Evolutionary conservation across 1,284 basidiomycete species (phyloP), one percentile per base, ranked within the genome.

Genomic region (Sporisorium exsertum): DNA sequence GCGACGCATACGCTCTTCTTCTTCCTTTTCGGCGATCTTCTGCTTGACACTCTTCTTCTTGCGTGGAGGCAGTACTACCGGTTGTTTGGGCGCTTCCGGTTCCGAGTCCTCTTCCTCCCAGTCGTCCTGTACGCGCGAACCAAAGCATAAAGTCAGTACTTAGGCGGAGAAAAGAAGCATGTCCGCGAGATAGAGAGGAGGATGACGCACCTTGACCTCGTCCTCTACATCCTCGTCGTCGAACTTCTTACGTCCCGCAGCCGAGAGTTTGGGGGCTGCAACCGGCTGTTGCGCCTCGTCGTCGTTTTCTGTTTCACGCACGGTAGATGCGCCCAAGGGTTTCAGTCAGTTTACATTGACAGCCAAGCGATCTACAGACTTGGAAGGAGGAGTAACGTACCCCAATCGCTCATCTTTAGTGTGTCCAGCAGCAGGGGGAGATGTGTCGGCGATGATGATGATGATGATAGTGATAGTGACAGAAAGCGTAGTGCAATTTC

Each of bases 191-290:
- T 37, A 20, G 3, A 33, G 7, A 1, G 33, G 18, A 5, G 10
- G 18, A 2, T 3, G 12, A 58, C 78, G 37, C 50, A 80, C 78
- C 70, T 82, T 81, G 54, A 84, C 66, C 26, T 85, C 74, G 5
- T 82, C 82, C 33, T 85, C 83, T 8, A 79, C 77, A 35, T 84
- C 83, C 43, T 85, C 84, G 58, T 85, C 83, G 40, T 84, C 84
- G 33, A 85, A 85, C 61, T 77, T 80, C 58, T 77, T 72, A 27
- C 79, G 59, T 4, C 77, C 65, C 10, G 40, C 69, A 43, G 70
- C 67, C 22, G 58, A 62, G 20, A 75, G 62, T 43, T 60, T 70
- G 45, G 65, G 65, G 16, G 53, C 43, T 13, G 57, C 66, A 42
- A 53, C 62, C 15, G 51, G 51, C 60, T 66, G 64, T 47, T 77